Evolutionary conservation across 306 rosid species (phyloP), one percentile per base, ranked within the genome.

Genomic region (Cicer arietinum): DNA sequence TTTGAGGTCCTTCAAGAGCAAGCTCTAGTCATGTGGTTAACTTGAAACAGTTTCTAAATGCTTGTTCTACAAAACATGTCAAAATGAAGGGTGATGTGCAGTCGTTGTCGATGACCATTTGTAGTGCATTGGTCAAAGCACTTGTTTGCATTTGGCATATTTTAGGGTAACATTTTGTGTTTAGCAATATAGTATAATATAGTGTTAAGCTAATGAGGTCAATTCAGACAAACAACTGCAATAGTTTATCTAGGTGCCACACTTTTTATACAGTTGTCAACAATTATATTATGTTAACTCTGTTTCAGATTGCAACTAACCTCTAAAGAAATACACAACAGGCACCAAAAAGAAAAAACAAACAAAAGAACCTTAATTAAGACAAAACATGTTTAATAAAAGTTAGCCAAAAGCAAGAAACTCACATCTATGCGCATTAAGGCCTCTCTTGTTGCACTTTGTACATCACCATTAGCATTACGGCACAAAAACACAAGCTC

Each of bases 361-460:
- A 69, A 50, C 39, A 57, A 73, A 53, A 48, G 20, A 46, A 45
- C 46, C 56, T 52, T 63, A 44, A 73, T 64, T 51, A 17, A 74
- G 54, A 17, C 9, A 11, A 63, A 5, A 42, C 74, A 51, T 30
- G 71, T 43, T 25, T 62, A 57, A 57, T 47, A 47, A 46, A n/a
- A 41, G 59, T 62, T 41, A 42, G 52, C 8, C 44, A 54, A 69
- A 42, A 71, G 79, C 39, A 73, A 85, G 77, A 54, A 79, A 83
- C 88, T 85, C 53, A 94, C 97, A 69, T 85, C 77, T 76, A 94
- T 53, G 51, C 81, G 89, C 81, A 77, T 78, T 80, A 94, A 46
- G 63, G 94, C 89, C 77, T 84, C 96, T 79, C 80, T 86, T 68
- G 96, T 81, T 69, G 90, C 91, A 63, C 67, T 82, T 84, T 88